Conservation (phyloP, 1,139 yeast species). For the Suhomyces chickasaworum region DNA sequence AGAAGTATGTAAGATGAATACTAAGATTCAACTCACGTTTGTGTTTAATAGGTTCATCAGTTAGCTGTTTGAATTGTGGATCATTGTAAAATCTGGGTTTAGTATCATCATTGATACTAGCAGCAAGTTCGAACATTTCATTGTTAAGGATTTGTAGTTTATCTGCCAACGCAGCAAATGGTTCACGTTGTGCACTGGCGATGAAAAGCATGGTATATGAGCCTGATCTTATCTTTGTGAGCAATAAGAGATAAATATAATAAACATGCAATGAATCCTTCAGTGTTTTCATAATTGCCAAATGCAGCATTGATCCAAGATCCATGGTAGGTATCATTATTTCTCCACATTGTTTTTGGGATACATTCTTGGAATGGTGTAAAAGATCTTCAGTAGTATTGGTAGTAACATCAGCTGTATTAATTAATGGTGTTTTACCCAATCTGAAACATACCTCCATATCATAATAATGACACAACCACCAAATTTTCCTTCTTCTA, state of each 20-base stretch:
- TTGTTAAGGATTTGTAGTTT: conserved; percentile 16
- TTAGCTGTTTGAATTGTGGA: conserved; percentile 17
- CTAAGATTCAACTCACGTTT: conserved; percentile 24
- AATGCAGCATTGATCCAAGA: conserved; percentile 4
- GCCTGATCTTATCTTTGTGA: conserved; percentile 33
- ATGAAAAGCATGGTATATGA: conserved; percentile 34
- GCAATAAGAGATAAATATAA: conserved; percentile 20
- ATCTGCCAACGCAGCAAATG: conserved; percentile 10
- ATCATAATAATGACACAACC: conserved; percentile 57
- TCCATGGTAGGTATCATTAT: neutral
- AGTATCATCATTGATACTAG: conserved; percentile 13
- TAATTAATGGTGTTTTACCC: conserved; percentile 63
- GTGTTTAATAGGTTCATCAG: neutral
- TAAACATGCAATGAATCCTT: conserved; percentile 3
- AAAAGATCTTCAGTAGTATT: conserved; percentile 11
- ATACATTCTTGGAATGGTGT: neutral
- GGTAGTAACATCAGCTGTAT: conserved; percentile 45
- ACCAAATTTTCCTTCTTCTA: conserved; percentile 52
- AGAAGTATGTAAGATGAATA: conserved; percentile 33
- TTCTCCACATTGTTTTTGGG: neutral
- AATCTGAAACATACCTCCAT: conserved; percentile 54
- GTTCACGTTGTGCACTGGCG: conserved; percentile 26
- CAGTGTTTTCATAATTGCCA: neutral
- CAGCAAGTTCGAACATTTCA: conserved; percentile 20
- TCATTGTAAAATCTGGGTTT: conserved; percentile 20